Conservation (phyloP, 2,329 filamentous ascomycete genomes). For the Neurospora sp. region DNA sequence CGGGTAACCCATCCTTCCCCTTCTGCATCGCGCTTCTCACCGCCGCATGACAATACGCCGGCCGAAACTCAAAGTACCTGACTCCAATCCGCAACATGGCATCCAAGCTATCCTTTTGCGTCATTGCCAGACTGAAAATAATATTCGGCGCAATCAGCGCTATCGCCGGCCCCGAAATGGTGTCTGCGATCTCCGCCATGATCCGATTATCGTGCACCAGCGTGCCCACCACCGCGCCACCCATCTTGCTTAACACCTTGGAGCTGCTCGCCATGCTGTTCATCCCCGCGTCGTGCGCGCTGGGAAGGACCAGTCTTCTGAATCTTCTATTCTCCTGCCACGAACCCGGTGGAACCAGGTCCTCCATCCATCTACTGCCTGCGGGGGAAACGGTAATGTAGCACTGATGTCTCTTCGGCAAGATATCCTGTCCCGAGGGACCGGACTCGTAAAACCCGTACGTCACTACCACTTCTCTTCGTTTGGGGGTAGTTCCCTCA, state of each 20-base stretch:
- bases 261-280: slow-evolving; percentile 36
- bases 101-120: slow-evolving; percentile 37
- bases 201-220: slow-evolving; percentile 19
- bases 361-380: slow-evolving; percentile 33
- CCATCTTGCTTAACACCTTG: slow-evolving; percentile 28
- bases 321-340: slow-evolving; percentile 31
- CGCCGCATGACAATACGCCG: slow-evolving; percentile 34
- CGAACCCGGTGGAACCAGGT: slow-evolving; percentile 29
- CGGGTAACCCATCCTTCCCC: slow-evolving; percentile 25
- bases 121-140: slow-evolving; percentile 38
- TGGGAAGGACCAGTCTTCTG: slow-evolving; percentile 22
- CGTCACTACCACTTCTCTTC: slow-evolving; percentile 26
- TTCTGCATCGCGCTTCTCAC: slow-evolving; percentile 22
- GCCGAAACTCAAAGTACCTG: slow-evolving; percentile 43
- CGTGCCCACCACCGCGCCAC: slow-evolving; percentile 20
- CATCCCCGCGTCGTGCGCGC: slow-evolving; percentile 39
- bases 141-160: slow-evolving; percentile 29
- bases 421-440: slow-evolving; percentile 26
- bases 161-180: slow-evolving; percentile 19
- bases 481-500: not conserved
- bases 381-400: slow-evolving; percentile 35
- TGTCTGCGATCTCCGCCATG: slow-evolving; percentile 19
- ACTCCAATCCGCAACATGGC: slow-evolving; percentile 36
- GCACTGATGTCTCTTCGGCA: slow-evolving; percentile 34
- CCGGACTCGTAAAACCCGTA: slow-evolving; percentile 42